phyloP scores from a whole-genome alignment of 768 basidiomycete species.

The Boletus reticuloceps region DNA sequence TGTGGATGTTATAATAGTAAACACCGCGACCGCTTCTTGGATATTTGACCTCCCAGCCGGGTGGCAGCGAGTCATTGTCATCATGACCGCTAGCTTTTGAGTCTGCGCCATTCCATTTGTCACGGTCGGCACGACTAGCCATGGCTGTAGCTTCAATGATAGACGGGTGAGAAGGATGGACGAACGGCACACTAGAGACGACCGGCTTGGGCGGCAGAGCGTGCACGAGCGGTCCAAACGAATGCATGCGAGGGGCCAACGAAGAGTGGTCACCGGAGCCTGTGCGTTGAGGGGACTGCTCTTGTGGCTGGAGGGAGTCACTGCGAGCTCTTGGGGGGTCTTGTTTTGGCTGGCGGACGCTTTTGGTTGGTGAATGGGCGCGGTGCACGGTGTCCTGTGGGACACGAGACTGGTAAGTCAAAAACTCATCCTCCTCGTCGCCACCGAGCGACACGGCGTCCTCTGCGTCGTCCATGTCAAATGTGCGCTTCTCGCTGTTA shows the following conservation, averaged over 20 bases:
- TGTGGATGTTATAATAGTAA: constrained; percentile 60
- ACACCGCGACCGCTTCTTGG: constrained; percentile 46
- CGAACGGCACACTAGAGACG: constrained; percentile 46
- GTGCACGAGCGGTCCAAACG: constrained; percentile 51
- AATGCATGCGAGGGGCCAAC: constrained; percentile 20
- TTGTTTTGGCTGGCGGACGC: constrained; percentile 8
- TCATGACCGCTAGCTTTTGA: constrained; percentile 27
- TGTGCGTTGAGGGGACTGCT: constrained; percentile 9
- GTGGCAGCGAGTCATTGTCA: constrained; percentile 41
- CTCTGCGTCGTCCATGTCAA: constrained; percentile 44
- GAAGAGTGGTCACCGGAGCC: constrained; percentile 21
- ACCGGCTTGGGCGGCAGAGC: constrained; percentile 68
- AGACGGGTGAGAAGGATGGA: constrained; percentile 55
- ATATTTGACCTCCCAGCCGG: constrained; percentile 59
- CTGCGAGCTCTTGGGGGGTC: constrained; percentile 8
- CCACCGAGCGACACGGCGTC: constrained; percentile 71
- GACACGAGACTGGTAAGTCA: constrained; percentile 40
- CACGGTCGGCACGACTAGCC: constrained; percentile 45
- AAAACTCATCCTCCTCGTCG: constrained; percentile 65
- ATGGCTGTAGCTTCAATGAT: constrained; percentile 63
- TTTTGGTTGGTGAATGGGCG: constrained; percentile 19
- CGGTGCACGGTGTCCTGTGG: constrained; percentile 26
- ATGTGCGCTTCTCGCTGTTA: constrained; percentile 37
- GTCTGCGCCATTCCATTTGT: constrained; percentile 39
- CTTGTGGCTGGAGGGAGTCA: constrained; percentile 9